These are phyloP conservation scores for Blakeslea trispora DNA, from an alignment of 371 early-diverging fungal species.

Conservation along the genomic window DNA sequence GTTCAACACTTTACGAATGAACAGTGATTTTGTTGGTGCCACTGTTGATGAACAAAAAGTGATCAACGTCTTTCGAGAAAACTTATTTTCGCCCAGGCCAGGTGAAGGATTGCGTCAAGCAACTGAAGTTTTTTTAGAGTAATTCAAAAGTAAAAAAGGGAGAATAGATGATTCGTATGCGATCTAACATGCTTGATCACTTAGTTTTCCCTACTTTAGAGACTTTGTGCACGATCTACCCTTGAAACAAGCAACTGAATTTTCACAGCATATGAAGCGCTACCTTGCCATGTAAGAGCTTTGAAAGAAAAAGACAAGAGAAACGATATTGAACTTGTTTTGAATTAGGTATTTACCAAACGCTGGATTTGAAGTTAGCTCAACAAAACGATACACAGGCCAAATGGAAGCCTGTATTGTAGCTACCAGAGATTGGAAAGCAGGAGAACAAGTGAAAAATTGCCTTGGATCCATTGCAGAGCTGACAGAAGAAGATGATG, in stretches of 20 bases:
- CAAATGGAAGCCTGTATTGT: conserved; percentile 77
- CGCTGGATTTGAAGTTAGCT: conserved; percentile 78
- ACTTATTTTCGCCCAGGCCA: conserved; percentile 13
- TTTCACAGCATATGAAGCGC: conserved; percentile 31
- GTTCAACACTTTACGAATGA: conserved; percentile 62
- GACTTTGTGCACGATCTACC: conserved; percentile 19
- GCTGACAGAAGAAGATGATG: conserved; percentile 67
- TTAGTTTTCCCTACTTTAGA: conserved; percentile 33
- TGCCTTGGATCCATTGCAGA: conserved; percentile 75
- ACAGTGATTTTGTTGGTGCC: conserved; percentile 13
- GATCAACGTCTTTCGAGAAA: conserved; percentile 41
- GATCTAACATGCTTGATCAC: background rate
- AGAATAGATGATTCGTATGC: background rate
- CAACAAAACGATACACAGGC: conserved; percentile 67
- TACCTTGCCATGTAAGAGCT: conserved; percentile 32
- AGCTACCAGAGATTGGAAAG: conserved; percentile 69
- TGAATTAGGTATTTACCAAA: conserved; percentile 75
- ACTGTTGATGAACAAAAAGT: conserved; percentile 17
- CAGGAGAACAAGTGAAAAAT: conserved; percentile 68
- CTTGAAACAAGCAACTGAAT: conserved; percentile 20
- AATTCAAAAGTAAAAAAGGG: conserved; percentile 7
- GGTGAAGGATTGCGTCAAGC: conserved; percentile 40
- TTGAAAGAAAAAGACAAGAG: background rate
- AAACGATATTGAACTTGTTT: conserved; percentile 27
- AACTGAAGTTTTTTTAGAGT: conserved; percentile 53